These are phyloP conservation scores for Zancudomyces culisetae DNA, from an alignment of 371 early-diverging fungal species.

Conservation along the genomic window DNA sequence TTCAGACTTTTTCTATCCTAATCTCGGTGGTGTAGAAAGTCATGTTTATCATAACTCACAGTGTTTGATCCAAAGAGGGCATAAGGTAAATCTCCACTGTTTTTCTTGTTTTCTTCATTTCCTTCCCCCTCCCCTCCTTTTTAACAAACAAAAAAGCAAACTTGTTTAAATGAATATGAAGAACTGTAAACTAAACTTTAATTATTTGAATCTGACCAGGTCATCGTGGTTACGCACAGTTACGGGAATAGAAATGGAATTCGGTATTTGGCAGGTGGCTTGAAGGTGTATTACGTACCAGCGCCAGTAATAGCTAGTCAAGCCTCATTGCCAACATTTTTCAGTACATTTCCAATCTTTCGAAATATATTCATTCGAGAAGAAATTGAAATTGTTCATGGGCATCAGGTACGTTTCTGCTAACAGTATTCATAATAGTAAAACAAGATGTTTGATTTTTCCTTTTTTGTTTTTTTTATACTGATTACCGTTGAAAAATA, in stretches of 20 bases:
- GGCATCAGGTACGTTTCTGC: conserved; percentile 55
- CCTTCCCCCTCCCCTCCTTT: no score
- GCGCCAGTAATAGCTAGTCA: conserved; percentile 67
- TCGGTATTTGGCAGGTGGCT: conserved; percentile 75
- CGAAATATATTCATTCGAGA: conserved; percentile 84
- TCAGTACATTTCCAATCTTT: conserved; percentile 78
- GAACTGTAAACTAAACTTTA: background rate
- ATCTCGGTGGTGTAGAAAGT: conserved; percentile 95
- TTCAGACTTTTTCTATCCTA: conserved; percentile 97
- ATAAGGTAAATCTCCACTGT: conserved; percentile 82
- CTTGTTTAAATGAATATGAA: background rate
- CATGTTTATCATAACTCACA: conserved; percentile 89
- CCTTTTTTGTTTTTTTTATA: no score
- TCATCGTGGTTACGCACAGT: conserved; percentile 73
- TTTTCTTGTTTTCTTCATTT: no score
- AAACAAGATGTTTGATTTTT: no score
- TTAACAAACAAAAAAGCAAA: no score
- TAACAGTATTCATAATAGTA: no score
- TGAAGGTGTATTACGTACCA: conserved; percentile 96
- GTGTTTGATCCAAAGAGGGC: conserved; percentile 73
- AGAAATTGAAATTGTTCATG: conserved; percentile 90
- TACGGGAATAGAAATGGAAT: conserved; percentile 75
- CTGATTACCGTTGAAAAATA: background rate
- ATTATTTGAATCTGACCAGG: conserved; percentile 13
- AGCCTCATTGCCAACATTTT: conserved; percentile 86